Evolutionary conservation across 768 basidiomycete species (phyloP), one percentile per base, ranked within the genome.

Genomic region (Fomitopsis serialis): DNA sequence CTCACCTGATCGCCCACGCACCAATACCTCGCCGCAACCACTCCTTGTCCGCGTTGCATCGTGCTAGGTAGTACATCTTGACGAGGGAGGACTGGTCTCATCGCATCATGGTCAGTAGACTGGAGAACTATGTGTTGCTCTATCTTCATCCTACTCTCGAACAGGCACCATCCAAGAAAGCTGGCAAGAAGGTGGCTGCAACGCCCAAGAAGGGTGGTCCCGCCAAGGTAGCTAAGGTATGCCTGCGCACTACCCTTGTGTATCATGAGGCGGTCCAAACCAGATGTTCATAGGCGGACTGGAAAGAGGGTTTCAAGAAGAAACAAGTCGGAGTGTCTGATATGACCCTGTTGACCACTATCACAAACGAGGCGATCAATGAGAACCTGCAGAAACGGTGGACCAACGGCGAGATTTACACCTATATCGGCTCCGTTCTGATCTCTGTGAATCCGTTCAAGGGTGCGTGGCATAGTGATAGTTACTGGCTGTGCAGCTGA

Each of bases 241-340:
- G 58, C 10, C 25, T 11, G 6, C 5, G 11, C 29, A 32, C 29
- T 32, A 29, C 34, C 24, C 29, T 19, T 44, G 11, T 6, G 24
- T 35, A 23, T 22, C 21, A 36, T 13, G 19, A 36, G 2, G 13
- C 3, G 32, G 11, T 24, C 27, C 35, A 29, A 45, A 22, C 32
- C n/a, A 40, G 23, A 7, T n/a, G 53, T 47, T 21, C 29, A 50
- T 58, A 98, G 95, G 96, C 96, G 46, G 96, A 98, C 68, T 99
- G 96, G 96, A 96, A 96, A 72, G 96, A 98, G 66, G 94, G 95
- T 4, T 99, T 99, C 80, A 97, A 97, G 86, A 99, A 98, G 85
- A 98, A 98, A 74, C 88, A 92, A 71, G 87, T 95, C 57, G 97
- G 97, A 52, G 96, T 99, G 54, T 85, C 92, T 42, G 97, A 99